These are phyloP conservation scores for Allantophomopsis lycopodina DNA, from an alignment of 2,329 filamentous ascomycete species.

Conservation along the genomic window DNA sequence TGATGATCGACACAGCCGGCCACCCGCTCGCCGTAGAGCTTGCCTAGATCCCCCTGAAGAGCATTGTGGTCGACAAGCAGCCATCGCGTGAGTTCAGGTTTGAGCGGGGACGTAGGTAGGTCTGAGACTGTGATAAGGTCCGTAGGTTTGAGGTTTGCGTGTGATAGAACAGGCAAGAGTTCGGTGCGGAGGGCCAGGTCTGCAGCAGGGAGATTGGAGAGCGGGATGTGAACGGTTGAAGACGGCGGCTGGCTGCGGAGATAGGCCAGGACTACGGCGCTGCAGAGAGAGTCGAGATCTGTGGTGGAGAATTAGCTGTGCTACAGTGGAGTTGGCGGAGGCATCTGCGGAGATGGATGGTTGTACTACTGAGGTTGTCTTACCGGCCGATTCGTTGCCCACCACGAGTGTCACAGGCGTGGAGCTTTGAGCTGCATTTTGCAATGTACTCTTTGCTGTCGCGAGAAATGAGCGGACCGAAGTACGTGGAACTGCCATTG, in stretches of 20 bases:
- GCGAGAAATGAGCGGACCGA: conserved; percentile 37
- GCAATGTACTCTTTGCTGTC: conserved; percentile 31
- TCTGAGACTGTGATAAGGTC: conserved; percentile 56
- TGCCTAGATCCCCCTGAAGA: conserved; percentile 46
- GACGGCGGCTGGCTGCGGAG: conserved; percentile 30
- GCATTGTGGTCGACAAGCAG: conserved; percentile 71
- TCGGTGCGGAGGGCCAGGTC: conserved; percentile 65
- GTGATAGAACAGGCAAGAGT: conserved; percentile 48
- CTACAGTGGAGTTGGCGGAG: neutral
- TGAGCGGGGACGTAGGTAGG: conserved; percentile 27
- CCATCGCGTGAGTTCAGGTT: conserved; percentile 48
- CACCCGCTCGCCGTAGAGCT: conserved; percentile 36
- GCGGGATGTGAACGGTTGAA: conserved; percentile 48
- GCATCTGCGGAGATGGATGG: neutral
- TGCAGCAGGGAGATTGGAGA: conserved; percentile 54
- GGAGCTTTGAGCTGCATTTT: conserved; percentile 25
- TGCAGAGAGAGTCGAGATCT: conserved; percentile 75
- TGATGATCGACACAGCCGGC: conserved; percentile 68
- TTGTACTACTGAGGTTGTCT: conserved; percentile 4
- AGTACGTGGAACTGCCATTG: conserved; percentile 15
- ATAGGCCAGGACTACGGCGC: conserved; percentile 61
- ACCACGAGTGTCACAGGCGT: conserved; percentile 45
- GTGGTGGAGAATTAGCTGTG: conserved; percentile 1
- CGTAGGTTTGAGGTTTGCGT: conserved; percentile 39
- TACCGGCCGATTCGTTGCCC: conserved; percentile 55